Conservation (phyloP, 73 alveolate species). For the Symbiodinium pilosum region DNA sequence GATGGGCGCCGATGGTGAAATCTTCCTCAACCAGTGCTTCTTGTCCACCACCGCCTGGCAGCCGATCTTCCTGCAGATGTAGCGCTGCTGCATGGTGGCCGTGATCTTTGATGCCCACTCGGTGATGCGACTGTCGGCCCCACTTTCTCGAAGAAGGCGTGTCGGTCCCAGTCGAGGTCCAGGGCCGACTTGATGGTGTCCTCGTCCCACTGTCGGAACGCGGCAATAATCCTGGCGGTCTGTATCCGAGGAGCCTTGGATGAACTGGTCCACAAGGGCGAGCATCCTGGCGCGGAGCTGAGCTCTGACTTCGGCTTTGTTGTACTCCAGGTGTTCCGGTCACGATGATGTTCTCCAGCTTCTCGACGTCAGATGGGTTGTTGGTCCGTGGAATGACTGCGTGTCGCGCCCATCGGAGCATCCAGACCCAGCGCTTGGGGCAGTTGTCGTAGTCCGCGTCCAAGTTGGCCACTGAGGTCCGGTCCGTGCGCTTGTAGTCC, state of each 20-base stretch:
- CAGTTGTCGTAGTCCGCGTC: neutral
- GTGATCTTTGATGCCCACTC: neutral
- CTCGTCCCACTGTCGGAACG: neutral
- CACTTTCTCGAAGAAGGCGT: no score
- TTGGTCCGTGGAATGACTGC: neutral
- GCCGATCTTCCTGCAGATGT: neutral
- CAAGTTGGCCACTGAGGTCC: no score
- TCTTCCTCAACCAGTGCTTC: neutral
- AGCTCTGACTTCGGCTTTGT: neutral
- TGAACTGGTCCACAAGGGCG: neutral
- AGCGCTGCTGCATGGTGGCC: neutral
- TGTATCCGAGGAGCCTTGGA: no score
- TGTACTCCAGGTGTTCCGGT: neutral
- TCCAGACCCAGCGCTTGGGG: neutral
- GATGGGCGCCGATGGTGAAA: no score
- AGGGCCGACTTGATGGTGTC: neutral
- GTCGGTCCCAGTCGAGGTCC: neutral
- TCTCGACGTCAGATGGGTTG: neutral
- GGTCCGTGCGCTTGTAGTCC: no score
- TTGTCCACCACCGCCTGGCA: neutral
- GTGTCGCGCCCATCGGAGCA: neutral
- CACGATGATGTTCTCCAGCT: no score
- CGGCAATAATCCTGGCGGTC: neutral
- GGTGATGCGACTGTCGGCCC: neutral
- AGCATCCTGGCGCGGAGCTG: neutral